Evolutionary conservation across 148 eudicot species (phyloP), one percentile per base, ranked within the genome.

Genomic region (Salicornia ramosissima): DNA sequence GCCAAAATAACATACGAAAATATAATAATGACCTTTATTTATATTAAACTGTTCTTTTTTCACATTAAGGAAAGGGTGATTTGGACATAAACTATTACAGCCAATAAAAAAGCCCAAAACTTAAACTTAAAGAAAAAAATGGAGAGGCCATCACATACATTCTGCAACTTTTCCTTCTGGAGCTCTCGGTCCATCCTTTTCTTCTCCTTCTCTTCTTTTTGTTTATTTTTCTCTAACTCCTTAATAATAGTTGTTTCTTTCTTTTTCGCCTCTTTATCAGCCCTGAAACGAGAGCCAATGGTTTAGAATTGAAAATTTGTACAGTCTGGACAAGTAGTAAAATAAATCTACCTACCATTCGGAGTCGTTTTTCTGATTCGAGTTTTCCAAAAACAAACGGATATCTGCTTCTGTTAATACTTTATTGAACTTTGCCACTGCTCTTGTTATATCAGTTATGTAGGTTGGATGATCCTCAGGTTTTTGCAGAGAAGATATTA

Each of bases 361-460:
- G 77, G 85, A 68, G 70, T 80, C 87, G 68, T 65, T 80, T 80
- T 83, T 87, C 84, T 88, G 85, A 51, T 63, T 68, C 81, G 85
- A 73, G 72, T 70, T 86, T 67, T 82, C 79, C 42, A 81, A 79
- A 63, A 89, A 66, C 79, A 78, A 56, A 8, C 91, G 86, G 64
- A 94, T 89, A 83, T 91, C 93, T 73, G 96, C 86, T 86, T 90
- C 97, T 62, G 71, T 78, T 49, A 86, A 83, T 29, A 81, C 80
- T 87, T 84, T 94, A 40, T 42, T 67, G 46, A 90, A 90, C 78
- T 86, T 88, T 67, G 84, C 89, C 6, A 82, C 75, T 69, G 91
- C 90, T 81, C 84, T 90, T 49, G 69, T 77, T 76, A 84, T 50
- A 62, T 86, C 86, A 50, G 78, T 79, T 61, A 22, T 61, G 76